These are phyloP conservation scores for Plantago elongata DNA, from an alignment of 257 asterid genomes.

Conservation along the genomic window DNA sequence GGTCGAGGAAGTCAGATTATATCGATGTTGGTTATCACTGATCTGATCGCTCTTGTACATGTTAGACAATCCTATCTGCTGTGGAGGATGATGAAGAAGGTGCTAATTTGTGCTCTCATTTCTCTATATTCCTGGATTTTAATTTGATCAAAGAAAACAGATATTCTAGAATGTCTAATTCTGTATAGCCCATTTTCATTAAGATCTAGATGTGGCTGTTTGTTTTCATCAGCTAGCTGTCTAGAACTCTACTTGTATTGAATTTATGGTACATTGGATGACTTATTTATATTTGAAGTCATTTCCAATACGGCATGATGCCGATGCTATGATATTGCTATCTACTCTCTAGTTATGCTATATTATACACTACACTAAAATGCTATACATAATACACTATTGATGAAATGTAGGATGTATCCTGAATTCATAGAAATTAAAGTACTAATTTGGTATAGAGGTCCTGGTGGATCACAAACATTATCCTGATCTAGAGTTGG, in stretches of 20 bases:
- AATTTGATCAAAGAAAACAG: constrained; percentile 16
- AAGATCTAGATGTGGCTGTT: constrained; percentile 1
- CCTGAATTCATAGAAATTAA: too few relatives aligned
- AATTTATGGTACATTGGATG: not conserved
- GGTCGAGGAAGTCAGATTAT: not conserved
- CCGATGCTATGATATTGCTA: too few relatives aligned
- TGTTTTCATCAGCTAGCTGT: not conserved
- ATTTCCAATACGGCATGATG: not conserved
- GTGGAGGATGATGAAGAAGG: not conserved
- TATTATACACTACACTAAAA: too few relatives aligned
- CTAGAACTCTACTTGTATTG: constrained; percentile 4
- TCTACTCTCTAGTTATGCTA: too few relatives aligned
- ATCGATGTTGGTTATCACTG: constrained; percentile 1
- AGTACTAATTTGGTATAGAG: too few relatives aligned
- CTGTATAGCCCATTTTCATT: not conserved
- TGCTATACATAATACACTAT: too few relatives aligned
- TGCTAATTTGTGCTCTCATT: not conserved
- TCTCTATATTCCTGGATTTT: constrained; percentile 26
- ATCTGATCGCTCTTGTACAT: constrained; percentile 1
- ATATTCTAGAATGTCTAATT: constrained; percentile 9
- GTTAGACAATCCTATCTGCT: constrained; percentile 14
- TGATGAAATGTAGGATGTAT: too few relatives aligned
- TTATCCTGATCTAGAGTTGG: too few relatives aligned
- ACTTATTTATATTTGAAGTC: not conserved
- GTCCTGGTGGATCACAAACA: too few relatives aligned